Evolutionary conservation across 2,329 filamentous ascomycete species (phyloP), one percentile per base, ranked within the genome.

Genomic region (Pyrenochaeta sp.): DNA sequence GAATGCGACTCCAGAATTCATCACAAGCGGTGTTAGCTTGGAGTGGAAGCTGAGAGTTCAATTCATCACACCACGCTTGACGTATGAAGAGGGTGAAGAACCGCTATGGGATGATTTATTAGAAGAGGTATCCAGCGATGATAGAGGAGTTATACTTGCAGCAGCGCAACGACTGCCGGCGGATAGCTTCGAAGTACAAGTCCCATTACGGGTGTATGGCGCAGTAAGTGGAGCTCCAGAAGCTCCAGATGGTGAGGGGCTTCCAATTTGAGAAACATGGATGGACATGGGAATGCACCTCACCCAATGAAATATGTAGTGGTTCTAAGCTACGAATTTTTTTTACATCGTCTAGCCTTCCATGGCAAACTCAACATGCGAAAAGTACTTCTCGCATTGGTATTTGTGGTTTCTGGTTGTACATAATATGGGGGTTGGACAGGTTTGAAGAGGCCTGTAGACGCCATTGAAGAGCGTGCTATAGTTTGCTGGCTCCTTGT

Each of bases 1-100:
- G 15, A 83, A 83, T 12, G 92, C 91, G 0, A 97, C 93, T 0
- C 95, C 95, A 0, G 92, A 95, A 60, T 96, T 99, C 63, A 85
- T 96, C 41, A 99, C 95, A 0, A 96, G 87, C 56, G 93, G 93
- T 1, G 86, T 99, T 3, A 90, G 86, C 60, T 80, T 97, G 21
- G 90, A 92, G 62, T 99, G 95, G 95, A 90, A 90, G 73, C 81
- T 99, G 30, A 83, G 91, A 1, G 87, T 99, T 52, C 93, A 98
- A 76, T 99, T 99, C 76, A 92, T 97, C 21, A 94, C 94, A 5
- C 88, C 90, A 5, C 85, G 83, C 15, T 72, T 83, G 62, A 69
- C 46, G 61, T 66, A 69, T 29, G 72, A 69, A 31, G 68, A 74
- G 29, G 68, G 68, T 2, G 62, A 72, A 32, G 72, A 73, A 42